phyloP scores from a whole-genome alignment of 148 eudicot species.

The Simmondsia chinensis region DNA sequence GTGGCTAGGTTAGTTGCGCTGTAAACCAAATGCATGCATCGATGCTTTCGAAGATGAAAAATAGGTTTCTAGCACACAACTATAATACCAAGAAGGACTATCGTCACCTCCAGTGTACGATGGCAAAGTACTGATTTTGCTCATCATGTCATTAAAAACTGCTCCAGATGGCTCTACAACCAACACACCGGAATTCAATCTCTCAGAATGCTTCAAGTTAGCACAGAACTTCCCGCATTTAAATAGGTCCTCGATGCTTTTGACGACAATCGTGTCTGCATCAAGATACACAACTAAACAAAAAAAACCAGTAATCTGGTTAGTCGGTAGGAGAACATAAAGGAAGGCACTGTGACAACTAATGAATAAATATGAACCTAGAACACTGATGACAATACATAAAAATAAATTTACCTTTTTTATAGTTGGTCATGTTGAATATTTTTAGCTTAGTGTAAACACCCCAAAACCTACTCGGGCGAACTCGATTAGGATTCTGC shows the following conservation, averaged over 20 bases:
- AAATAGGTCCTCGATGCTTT: constrained; percentile 81
- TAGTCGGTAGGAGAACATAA: no score
- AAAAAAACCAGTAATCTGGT: neutral
- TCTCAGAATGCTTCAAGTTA: constrained; percentile 94
- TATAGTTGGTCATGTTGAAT: constrained; percentile 84
- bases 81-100: neutral
- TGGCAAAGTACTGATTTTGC: constrained; percentile 56
- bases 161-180: constrained; percentile 87
- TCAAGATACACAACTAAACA: constrained; percentile 95
- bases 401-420: constrained; percentile 51
- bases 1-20: no score
- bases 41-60: neutral
- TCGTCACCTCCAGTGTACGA: constrained; percentile 94
- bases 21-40: neutral
- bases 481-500: constrained; percentile 76
- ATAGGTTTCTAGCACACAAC: neutral
- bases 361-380: no score
- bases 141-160: constrained; percentile 80
- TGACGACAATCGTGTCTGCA: constrained; percentile 94
- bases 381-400: neutral
- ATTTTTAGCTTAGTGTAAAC: constrained; percentile 95
- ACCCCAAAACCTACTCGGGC: constrained; percentile 96
- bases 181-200: constrained; percentile 97
- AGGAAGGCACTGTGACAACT: no score
- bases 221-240: constrained; percentile 94